Base-by-base conservation (phyloP, 139 green algal species). In the Chlamydomonas applanata region DNA sequence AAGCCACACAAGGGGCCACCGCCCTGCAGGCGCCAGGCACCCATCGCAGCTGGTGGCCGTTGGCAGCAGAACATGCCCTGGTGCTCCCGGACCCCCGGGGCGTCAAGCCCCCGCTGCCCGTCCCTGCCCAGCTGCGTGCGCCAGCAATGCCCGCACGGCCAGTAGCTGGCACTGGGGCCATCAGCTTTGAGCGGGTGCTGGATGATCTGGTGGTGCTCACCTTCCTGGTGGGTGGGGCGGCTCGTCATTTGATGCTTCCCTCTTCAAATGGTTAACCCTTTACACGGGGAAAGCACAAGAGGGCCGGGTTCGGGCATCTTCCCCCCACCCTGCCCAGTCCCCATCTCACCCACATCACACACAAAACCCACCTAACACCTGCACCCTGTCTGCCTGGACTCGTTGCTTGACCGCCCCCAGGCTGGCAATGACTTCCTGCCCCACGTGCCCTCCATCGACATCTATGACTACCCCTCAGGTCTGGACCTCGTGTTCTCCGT, bases 401-500 rank as follows among this genome's bases (percentile, higher is more conserved):
- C 35, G 35, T 36, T 9, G 5, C 60, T 40, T 40, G 25, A 14
- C 60, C 24, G 20, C 32, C 13, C 66, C 3, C 80, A 85, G 80
- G 76, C 80, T 4, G 93, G 93, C 75, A 97, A 97, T 69, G 93
- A 97, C 81, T 97, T 97, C 69, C 73, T 97, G 73, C 93, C 93
- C 1, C 86, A 93, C 77, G 83, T 96, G 62, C 93, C 93, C 30
- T 96, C 91, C 33, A 83, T 97, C 13, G 92, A 97, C 79, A 95
- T 97, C 73, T 91, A 91, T 69, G 86, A 91, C 74, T 72, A 73
- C 13, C 86, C 87, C 72, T 79, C 80, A 44, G 92, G 90, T 0
- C 91, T 97, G 70, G 86, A 95, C 46, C 82, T 92, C 25, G 72
- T 97, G 33, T 85, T 97, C 45, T 74, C 81, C 1, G 79, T 87